Evolutionary conservation across 1,284 basidiomycete species (phyloP), one percentile per base, ranked within the genome.

Genomic region (Bjerkandera adusta): DNA sequence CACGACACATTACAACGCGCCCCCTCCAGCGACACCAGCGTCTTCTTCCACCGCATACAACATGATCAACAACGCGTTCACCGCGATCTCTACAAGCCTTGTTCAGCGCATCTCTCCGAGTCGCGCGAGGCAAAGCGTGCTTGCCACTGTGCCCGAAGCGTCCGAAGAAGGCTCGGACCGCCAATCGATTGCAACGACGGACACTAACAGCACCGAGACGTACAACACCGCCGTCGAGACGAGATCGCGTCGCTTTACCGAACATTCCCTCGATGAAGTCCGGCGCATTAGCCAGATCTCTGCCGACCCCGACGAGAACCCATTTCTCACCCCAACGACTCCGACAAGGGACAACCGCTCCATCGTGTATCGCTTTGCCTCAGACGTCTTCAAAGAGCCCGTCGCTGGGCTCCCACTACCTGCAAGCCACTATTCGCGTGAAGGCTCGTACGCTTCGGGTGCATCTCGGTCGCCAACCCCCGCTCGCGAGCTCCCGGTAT

Each of bases 101-200:
- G 29, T 34, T 8, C 46, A 48, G 26, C 40, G 46, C 33, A 48
- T 48, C 27, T 48, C 46, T 7, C 46, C 46, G 6, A 43, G 39
- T 36, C 40, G 46, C 13, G 38, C 46, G 3, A 48, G 42, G 46
- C 46, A 43, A 18, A 43, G 40, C 4, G 37, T 35, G 20, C 35
- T 48, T 12, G 40, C 39, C 18, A 48, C 46, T 8, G 46, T 48
- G 27, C 46, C 46, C 10, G 46, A 48, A 43, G 46, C 46, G 13
- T 48, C 46, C 10, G 46, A 48, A 20, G 46, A 48, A 21, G 46
- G 46, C 18, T 48, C 46, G 8, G 46, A 48, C 34, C 29, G 46
- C 7, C 46, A 48, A 18, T 48, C 46, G 1, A 27, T 48, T 27
- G 24, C 34, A 6, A 48, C 46, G 2, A 42, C 39, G 2, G n/a